These are phyloP conservation scores for Hypoxylon fuscum DNA, from an alignment of 495 filamentous ascomycete genomes.

Conservation along the genomic window DNA sequence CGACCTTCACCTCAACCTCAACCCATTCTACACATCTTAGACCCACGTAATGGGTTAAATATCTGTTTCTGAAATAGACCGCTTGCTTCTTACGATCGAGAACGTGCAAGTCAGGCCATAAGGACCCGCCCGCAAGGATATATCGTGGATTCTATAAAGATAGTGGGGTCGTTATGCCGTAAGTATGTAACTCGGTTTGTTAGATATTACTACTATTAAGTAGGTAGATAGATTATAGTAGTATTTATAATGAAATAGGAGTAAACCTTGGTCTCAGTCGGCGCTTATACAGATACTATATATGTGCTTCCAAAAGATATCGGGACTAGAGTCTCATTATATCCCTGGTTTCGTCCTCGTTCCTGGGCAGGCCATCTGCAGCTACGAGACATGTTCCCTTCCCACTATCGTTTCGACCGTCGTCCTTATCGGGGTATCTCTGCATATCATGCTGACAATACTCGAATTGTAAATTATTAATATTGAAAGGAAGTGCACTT, in stretches of 20 bases:
- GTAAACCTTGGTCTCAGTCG: neutral
- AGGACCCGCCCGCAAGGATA: neutral
- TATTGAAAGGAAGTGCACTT: neutral
- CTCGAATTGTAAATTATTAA: too few species aligned
- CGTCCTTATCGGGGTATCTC: too few species aligned
- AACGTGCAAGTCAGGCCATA: neutral
- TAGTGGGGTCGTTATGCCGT: neutral
- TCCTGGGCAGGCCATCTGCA: constrained; percentile 9
- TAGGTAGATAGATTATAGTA: neutral
- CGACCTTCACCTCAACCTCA: neutral
- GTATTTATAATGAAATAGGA: neutral
- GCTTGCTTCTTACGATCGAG: neutral
- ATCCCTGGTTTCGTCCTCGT: neutral
- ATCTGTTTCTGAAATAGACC: constrained; percentile 1
- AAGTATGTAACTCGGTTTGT: neutral
- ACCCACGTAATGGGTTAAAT: too few species aligned
- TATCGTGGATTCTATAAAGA: neutral
- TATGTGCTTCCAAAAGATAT: neutral
- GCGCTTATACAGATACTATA: neutral
- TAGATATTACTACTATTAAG: too few species aligned
- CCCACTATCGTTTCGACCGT: neutral
- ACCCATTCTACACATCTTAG: neutral
- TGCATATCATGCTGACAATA: too few species aligned
- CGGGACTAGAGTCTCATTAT: neutral
- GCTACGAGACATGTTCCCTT: constrained; percentile 10